Evolutionary conservation across 805 yeast species (phyloP).

Genomic region (Spathaspora sp.): DNA sequence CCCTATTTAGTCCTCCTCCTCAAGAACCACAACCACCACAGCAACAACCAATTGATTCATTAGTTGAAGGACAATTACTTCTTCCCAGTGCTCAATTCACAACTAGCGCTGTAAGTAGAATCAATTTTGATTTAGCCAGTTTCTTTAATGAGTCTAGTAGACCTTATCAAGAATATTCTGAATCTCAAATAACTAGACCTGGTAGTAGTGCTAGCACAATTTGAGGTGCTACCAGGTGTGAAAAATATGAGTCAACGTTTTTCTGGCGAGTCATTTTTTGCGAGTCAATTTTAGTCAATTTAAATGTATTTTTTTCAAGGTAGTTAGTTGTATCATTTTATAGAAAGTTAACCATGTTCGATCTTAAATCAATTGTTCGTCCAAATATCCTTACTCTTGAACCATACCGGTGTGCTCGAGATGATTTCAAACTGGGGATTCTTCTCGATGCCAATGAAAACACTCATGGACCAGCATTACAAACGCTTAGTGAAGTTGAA

Average conservation of each 20-base stretch:
- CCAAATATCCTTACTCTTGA: constrained; percentile 80
- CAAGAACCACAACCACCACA: background rate
- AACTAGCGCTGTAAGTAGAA: background rate
- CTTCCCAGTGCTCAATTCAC: background rate
- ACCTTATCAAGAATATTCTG: constrained; percentile 1
- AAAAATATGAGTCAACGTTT: background rate
- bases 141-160: constrained; percentile 4
- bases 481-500: constrained; percentile 35
- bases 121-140: background rate
- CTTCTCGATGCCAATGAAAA: constrained; percentile 95
- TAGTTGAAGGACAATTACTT: background rate
- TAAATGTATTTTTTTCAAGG: background rate
- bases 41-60: constrained; percentile 1
- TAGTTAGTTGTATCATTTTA: background rate
- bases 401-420: constrained; percentile 96
- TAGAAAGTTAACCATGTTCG: constrained; percentile 29
- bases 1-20: background rate
- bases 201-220: background rate
- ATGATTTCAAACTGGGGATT: constrained; percentile 86
- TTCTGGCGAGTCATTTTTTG: background rate
- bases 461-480: constrained; percentile 82
- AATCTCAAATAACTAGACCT: constrained; percentile 3
- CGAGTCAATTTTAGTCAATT: background rate
- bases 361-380: constrained; percentile 60
- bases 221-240: background rate